A percentile compares a stretch with the other conserved stretches of the same genome.
These are phyloP conservation scores for Elsinoe necatrix DNA, from an alignment of 2,329 filamentous ascomycete genomes.

Conservation along the genomic window DNA sequence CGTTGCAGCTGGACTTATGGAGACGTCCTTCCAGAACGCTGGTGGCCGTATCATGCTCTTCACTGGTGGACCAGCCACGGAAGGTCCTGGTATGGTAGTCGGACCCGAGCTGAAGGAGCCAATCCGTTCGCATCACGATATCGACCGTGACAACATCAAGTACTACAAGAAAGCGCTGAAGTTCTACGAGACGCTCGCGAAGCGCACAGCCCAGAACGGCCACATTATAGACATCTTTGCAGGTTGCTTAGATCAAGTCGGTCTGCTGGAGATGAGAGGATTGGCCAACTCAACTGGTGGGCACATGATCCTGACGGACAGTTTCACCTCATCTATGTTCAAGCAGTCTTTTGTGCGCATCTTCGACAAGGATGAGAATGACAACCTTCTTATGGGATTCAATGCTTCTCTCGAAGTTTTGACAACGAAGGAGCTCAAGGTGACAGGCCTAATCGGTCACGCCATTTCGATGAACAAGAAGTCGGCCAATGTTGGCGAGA, in stretches of 20 bases:
- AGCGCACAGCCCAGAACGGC: conserved; percentile 89
- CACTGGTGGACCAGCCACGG: conserved; percentile 85
- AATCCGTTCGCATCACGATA: conserved; percentile 96
- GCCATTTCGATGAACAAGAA: conserved; percentile 97
- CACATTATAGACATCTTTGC: conserved; percentile 98
- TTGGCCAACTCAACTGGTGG: conserved; percentile 92
- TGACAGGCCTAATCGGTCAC: conserved; percentile 93
- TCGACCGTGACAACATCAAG: conserved; percentile 97
- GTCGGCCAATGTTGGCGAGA: conserved; percentile 91
- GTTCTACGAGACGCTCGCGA: conserved; percentile 93
- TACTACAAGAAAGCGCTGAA: conserved; percentile 99
- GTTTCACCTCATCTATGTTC: conserved; percentile 98
- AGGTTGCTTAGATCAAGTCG: conserved; percentile 93
- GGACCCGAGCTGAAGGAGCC: conserved; percentile 91
- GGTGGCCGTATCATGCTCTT: conserved; percentile 97
- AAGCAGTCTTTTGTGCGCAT: conserved; percentile 96
- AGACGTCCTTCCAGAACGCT: conserved; percentile 91
- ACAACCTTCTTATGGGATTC: conserved; percentile 96
- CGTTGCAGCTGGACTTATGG: conserved; percentile 83
- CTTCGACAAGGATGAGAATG: conserved; percentile 92
- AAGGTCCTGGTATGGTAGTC: conserved; percentile 94
- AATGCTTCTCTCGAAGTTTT: conserved; percentile 92
- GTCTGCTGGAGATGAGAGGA: conserved; percentile 95
- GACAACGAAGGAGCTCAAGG: conserved; percentile 96
- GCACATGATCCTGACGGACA: conserved; percentile 97